Evolutionary conservation across 192 early-diverging fungal genomes (phyloP), one percentile per base, ranked within the genome.

Genomic region (Funneliformis mosseae): DNA sequence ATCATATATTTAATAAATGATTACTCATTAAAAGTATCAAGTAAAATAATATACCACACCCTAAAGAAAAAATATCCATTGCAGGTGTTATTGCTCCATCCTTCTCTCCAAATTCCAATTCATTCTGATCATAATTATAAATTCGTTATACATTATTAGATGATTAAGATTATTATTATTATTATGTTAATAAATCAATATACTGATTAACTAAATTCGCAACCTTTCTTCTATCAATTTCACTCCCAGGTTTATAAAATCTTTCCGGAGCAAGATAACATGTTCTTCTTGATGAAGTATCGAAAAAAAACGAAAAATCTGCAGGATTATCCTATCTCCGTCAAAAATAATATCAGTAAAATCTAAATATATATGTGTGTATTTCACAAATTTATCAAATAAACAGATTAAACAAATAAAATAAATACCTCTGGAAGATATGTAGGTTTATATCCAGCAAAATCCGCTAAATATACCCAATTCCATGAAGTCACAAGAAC

Each of bases 221-320:
- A 50, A 88, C 87, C 85, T 86, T 86, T 25, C 76, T 69, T 55
- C 83, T 82, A 59, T 89, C 91, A 23, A 88, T 88, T n/a, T 92
- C 92, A 28, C 85, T 88, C 33, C 90, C 89, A 10, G 93, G 87
- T 45, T 92, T 92, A 76, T 95, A 95, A 83, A 99, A 97, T 82
- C 97, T 87, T 87, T 99, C 97, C 2, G 97, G 97, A 27, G 97
- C 97, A 33, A 99, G 84, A 84, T 97, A 99, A 83, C 97, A 99
- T 64, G 91, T 93, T 71, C 96, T 88, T 48, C 97, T 88, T 5
- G 92, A 88, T 10, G 96, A 94, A 28, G 95, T 92, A 85, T 99
- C 97, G 85, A 99, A 99, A 82, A 96, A 99, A 84, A 96, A 98
- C 5, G 94, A 95, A 83, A 97, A 99, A 77, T 98, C 93, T 16